These are phyloP conservation scores for Eucalyptus leucophloia DNA, from an alignment of 345 rosid species.

Conservation along the genomic window DNA sequence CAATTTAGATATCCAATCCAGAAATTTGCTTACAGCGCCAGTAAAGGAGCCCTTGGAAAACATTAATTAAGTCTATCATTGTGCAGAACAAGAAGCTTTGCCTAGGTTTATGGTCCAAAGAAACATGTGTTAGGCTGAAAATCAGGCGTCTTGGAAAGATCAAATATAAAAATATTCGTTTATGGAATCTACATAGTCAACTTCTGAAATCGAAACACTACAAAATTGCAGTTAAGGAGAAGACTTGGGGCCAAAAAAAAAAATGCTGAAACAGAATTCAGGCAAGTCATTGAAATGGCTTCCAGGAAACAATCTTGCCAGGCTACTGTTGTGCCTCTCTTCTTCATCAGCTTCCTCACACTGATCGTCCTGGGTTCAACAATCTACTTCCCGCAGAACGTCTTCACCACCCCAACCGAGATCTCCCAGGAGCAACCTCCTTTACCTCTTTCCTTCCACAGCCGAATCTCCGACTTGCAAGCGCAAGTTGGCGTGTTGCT, in stretches of 20 bases:
- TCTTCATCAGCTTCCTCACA: slow-evolving; percentile 12
- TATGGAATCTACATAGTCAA: background rate
- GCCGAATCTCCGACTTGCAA: slow-evolving; percentile 27
- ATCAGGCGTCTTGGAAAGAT: background rate
- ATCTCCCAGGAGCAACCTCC: background rate
- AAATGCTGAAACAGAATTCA: slow-evolving; percentile 21
- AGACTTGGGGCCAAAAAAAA: background rate
- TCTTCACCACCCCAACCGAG: background rate
- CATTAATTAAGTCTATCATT: background rate
- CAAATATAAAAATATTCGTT: background rate
- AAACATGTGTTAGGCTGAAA: background rate
- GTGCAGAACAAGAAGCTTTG: background rate
- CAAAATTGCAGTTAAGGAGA: background rate
- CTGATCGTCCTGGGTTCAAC: slow-evolving; percentile 7
- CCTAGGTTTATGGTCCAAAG: background rate
- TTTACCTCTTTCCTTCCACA: slow-evolving; percentile 6
- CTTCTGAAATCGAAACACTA: background rate
- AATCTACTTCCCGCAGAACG: background rate
- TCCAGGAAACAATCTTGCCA: background rate
- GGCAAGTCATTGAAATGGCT: slow-evolving; percentile 12
- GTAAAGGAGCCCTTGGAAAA: background rate
- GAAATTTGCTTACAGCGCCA: background rate
- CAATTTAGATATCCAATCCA: background rate
- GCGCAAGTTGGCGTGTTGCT: slow-evolving; percentile 19
- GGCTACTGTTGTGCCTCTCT: slow-evolving; percentile 6